Conservation (phyloP, 805 yeast species). For the Saccharomycopsis sp. region DNA sequence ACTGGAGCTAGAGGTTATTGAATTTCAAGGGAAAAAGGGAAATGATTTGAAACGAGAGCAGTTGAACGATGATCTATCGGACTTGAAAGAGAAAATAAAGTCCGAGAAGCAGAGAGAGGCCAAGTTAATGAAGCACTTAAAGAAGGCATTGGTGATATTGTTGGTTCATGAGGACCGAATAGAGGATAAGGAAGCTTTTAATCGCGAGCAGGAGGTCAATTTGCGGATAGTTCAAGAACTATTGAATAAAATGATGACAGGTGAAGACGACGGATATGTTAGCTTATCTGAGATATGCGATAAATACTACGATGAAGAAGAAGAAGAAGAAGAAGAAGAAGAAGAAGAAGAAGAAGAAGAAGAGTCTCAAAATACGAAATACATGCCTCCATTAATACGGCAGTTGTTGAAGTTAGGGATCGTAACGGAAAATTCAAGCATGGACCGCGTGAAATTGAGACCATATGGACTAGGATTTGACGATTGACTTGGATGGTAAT, state of each 20-base stretch:
- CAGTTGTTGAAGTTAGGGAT: constrained; percentile 12
- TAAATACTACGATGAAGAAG: constrained; percentile 22
- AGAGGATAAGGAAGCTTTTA: not conserved
- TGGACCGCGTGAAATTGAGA: constrained; percentile 9
- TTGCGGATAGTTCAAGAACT: constrained; percentile 7
- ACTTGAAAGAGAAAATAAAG: not conserved
- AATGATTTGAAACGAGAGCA: not conserved
- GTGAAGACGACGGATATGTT: constrained; percentile 13
- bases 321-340: constrained; percentile 21
- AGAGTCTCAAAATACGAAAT: constrained; percentile 17
- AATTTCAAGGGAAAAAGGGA: constrained; percentile 1
- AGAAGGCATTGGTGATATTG: not conserved
- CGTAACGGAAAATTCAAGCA: constrained; percentile 6
- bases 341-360: constrained; percentile 28
- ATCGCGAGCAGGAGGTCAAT: not conserved
- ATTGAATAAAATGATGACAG: constrained; percentile 17
- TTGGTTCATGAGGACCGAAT: not conserved
- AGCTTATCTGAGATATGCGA: constrained; percentile 2
- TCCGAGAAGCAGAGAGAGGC: not conserved
- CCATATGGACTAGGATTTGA: constrained; percentile 10
- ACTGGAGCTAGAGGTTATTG: not conserved
- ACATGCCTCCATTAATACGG: constrained; percentile 18
- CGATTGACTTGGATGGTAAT: not conserved
- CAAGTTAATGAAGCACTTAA: constrained; percentile 4
- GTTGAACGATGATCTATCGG: not conserved